Base-by-base conservation (phyloP, 1,284 basidiomycete species). In the Paramarasmius palmivorus region DNA sequence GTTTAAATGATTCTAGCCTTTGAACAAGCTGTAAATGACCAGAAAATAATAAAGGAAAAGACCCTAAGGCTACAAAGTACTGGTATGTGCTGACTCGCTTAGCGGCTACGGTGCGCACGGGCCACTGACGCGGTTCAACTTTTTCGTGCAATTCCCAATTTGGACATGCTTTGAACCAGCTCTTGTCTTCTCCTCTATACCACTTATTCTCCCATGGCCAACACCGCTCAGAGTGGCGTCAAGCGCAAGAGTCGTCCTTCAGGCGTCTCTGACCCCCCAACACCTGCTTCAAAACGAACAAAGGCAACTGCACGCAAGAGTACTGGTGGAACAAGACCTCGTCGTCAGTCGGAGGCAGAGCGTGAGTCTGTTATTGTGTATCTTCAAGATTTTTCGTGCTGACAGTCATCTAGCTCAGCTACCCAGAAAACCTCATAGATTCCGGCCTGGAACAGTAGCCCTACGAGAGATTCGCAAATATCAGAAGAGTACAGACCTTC, bases 391-490 rank as follows among this genome's bases (percentile, higher is more conserved):
- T 51, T 20, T 17, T 26, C 5, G 40, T 47, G 46, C 44, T 56
- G 56, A 37, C n/a, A 45, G 53, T 17, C 52, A 55, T 41, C 57
- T 63, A 63, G 59, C 54, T 56, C 65, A 36, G 58, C 62, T 22
- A 49, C 67, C 57, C 41, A 70, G 63, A 68, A 84, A 82, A 69
- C 83, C 82, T 57, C 80, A 78, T 46, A 74, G 88, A 42, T 97
- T 82, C 72, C 79, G 90, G 58, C 93, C 94, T 0, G 94, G 94
- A 2, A 95, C 92, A 1, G 84, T 91, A 56, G 95, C 95, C 25
- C 74, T 98, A 53, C 82, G 89, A 35, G 95, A 98, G 74, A 97
- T 98, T 52, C 80, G 95, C 59, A 91, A 90, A 66, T 97, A 95
- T 70, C 95, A 98, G 72, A 95, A 93, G 69, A 88, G 83, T 60